These are phyloP conservation scores for Aspergillus intermedius DNA, from an alignment of 2,329 filamentous ascomycete species.

Conservation along the genomic window DNA sequence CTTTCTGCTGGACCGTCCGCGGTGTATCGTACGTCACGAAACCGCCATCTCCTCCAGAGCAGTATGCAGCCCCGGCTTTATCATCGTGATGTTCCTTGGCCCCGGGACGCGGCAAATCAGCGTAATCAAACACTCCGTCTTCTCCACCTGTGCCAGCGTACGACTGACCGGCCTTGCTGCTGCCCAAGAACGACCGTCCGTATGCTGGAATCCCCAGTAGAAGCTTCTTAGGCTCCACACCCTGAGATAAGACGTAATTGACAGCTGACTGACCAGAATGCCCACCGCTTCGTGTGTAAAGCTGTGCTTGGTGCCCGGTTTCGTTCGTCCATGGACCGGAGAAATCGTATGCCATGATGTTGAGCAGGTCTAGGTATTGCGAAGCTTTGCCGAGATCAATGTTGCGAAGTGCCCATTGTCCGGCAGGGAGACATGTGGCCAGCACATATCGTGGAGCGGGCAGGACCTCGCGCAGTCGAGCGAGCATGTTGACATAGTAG, in stretches of 20 bases:
- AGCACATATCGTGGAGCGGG: slow-evolving; percentile 63
- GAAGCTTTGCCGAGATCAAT: slow-evolving; percentile 61
- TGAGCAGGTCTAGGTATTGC: slow-evolving; percentile 65
- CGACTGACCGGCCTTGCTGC: slow-evolving; percentile 57
- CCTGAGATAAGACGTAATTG: slow-evolving; percentile 57
- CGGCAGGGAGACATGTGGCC: slow-evolving; percentile 65
- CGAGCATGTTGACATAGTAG: slow-evolving; percentile 64
- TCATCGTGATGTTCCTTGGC: slow-evolving; percentile 64
- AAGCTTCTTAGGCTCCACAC: slow-evolving; percentile 65
- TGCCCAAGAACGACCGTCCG: slow-evolving; percentile 66
- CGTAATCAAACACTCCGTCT: slow-evolving; percentile 68
- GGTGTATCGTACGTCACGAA: slow-evolving; percentile 77
- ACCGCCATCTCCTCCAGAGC: slow-evolving; percentile 62
- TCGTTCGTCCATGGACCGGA: slow-evolving; percentile 62
- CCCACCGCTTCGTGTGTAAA: slow-evolving; percentile 52
- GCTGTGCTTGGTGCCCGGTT: slow-evolving; percentile 69
- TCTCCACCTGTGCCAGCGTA: slow-evolving; percentile 51
- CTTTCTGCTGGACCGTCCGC: slow-evolving; percentile 69
- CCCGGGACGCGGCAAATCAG: slow-evolving; percentile 55
- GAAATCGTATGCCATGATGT: slow-evolving; percentile 77
- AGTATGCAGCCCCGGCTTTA: slow-evolving; percentile 62
- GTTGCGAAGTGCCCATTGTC: slow-evolving; percentile 58
- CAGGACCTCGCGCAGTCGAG: slow-evolving; percentile 59
- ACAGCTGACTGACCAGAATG: slow-evolving; percentile 56
- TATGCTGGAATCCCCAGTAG: slow-evolving; percentile 70